Evolutionary conservation across 306 rosid species (phyloP).

Genomic region (Gastrolobium villosum): DNA sequence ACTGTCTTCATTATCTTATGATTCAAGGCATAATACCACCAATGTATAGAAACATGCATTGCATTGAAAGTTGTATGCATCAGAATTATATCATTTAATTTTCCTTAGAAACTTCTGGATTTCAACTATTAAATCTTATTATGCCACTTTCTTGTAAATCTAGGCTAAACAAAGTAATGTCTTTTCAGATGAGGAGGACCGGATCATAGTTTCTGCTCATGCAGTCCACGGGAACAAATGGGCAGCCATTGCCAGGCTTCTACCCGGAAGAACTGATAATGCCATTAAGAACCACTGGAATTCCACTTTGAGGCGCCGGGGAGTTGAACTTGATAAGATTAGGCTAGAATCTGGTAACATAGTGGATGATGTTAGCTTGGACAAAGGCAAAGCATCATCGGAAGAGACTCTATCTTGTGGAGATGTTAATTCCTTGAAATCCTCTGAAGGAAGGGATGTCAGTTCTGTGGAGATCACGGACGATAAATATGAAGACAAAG

Average conservation of each 20-base stretch:
- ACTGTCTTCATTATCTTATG: neutral
- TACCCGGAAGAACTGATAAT: conserved; percentile 92
- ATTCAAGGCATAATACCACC: conserved; percentile 9
- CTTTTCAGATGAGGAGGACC: conserved; percentile 89
- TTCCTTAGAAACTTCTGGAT: conserved; percentile 31
- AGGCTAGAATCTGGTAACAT: conserved; percentile 66
- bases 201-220: conserved; percentile 89
- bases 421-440: conserved; percentile 79
- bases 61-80: neutral
- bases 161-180: conserved; percentile 45
- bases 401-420: conserved; percentile 91
- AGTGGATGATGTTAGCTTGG: conserved; percentile 74
- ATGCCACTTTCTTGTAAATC: conserved; percentile 27
- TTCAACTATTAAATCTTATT: conserved; percentile 23
- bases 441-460: conserved; percentile 77
- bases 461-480: conserved; percentile 65
- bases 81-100: conserved; percentile 8
- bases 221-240: conserved; percentile 91
- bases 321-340: conserved; percentile 62
- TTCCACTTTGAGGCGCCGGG: conserved; percentile 84
- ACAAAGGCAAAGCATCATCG: conserved; percentile 86
- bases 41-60: neutral
- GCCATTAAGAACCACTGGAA: conserved; percentile 97
- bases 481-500: conserved; percentile 61
- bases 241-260: conserved; percentile 89